Percentiles rank a stretch among this genome's conserved stretches.
phyloP scores from a whole-genome alignment of 2,329 filamentous ascomycete species.

The Clarireedia monteithiana region DNA sequence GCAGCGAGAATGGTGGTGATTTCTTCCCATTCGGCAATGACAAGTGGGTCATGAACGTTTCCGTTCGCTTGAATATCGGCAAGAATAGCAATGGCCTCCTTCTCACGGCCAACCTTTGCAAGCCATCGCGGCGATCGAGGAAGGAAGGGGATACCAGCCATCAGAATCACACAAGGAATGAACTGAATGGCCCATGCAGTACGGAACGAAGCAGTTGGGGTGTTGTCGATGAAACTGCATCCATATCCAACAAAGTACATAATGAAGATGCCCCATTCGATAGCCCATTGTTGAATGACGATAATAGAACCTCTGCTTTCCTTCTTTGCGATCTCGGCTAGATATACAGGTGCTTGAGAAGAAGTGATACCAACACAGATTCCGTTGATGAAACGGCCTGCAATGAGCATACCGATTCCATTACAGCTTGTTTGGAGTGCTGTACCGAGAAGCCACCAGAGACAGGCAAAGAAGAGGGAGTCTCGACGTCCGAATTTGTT shows the following conservation, averaged over 20 bases:
- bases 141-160: constrained; percentile 35
- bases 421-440: constrained; percentile 7
- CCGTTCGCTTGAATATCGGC: constrained; percentile 50
- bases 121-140: constrained; percentile 45
- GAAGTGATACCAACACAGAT: constrained; percentile 57
- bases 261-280: constrained; percentile 55
- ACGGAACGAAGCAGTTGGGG: constrained; percentile 40
- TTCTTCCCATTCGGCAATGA: constrained; percentile 50
- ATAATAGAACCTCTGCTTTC: constrained; percentile 54
- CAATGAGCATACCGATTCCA: constrained; percentile 40
- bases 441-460: constrained; percentile 11
- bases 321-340: constrained; percentile 54
- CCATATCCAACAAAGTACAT: constrained; percentile 56
- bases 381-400: constrained; percentile 52
- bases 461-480: constrained; percentile 30
- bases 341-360: constrained; percentile 58
- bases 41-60: constrained; percentile 43
- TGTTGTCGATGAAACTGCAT: constrained; percentile 31
- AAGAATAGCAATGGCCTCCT: constrained; percentile 39
- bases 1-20: constrained; percentile 35
- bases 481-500: constrained; percentile 45
- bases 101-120: constrained; percentile 38
- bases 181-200: constrained; percentile 42
- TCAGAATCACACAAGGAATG: constrained; percentile 37
- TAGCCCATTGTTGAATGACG: constrained; percentile 64